Conservation (phyloP, 2,329 filamentous ascomycete species). For the Cladosporium sp. region DNA sequence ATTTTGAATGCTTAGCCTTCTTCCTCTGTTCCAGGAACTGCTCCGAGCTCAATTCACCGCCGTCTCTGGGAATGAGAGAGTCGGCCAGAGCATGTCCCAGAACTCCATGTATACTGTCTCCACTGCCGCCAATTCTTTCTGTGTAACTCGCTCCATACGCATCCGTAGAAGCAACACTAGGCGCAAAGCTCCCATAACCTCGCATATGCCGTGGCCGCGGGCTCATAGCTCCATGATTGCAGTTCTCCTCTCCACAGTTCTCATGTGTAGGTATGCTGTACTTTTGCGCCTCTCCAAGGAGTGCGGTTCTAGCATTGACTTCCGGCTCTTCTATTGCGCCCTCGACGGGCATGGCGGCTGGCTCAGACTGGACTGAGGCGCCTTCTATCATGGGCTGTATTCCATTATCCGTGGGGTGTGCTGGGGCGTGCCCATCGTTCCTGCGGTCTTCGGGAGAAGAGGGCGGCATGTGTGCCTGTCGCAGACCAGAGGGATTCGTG, state of each 20-base stretch:
- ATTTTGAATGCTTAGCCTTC: slow-evolving; percentile 70
- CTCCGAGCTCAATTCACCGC: slow-evolving; percentile 72
- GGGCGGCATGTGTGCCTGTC: slow-evolving; percentile 48
- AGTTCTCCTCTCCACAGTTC: slow-evolving; percentile 44
- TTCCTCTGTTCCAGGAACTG: slow-evolving; percentile 70
- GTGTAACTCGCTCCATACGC: slow-evolving; percentile 44
- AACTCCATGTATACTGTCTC: slow-evolving; percentile 42
- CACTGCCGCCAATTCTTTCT: slow-evolving; percentile 33
- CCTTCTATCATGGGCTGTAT: slow-evolving; percentile 38
- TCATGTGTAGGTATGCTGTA: slow-evolving; percentile 27
- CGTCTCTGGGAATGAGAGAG: slow-evolving; percentile 48
- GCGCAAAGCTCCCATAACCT: slow-evolving; percentile 50
- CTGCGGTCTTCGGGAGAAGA: slow-evolving; percentile 46
- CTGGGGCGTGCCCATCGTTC: slow-evolving; percentile 26
- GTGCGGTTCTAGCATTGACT: slow-evolving; percentile 41
- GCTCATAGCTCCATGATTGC: slow-evolving; percentile 77
- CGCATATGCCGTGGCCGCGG: slow-evolving; percentile 61
- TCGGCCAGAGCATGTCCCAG: slow-evolving; percentile 49
- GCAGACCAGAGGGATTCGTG: slow-evolving; percentile 38
- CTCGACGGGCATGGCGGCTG: slow-evolving; percentile 27
- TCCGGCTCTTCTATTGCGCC: slow-evolving; percentile 30
- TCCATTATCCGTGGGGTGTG: slow-evolving; percentile 28
- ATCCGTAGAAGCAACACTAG: slow-evolving; percentile 36
- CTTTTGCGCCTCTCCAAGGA: slow-evolving; percentile 41
- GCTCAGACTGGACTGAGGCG: slow-evolving; percentile 37